A percentile compares a stretch with the other conserved stretches of the same genome.
phyloP scores from a whole-genome alignment of 805 yeast species.

The Metschnikowia anglica region DNA sequence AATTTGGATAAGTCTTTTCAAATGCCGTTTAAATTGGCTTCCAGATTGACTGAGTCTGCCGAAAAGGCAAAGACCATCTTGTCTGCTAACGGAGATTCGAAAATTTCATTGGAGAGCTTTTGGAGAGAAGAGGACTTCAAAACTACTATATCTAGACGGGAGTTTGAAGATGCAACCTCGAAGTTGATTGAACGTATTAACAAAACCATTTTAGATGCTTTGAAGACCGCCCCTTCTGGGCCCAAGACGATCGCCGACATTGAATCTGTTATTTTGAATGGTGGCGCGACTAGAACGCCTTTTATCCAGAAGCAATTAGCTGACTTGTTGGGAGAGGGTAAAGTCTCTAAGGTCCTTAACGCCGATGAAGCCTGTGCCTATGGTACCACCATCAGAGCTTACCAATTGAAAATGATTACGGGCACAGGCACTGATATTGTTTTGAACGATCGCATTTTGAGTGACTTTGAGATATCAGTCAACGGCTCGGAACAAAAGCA shows the following conservation, averaged over 20 bases:
- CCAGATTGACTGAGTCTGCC: constrained; percentile 74
- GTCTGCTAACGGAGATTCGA: constrained; percentile 83
- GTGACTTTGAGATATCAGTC: constrained; percentile 44
- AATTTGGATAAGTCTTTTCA: constrained; percentile 39
- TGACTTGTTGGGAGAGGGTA: constrained; percentile 56
- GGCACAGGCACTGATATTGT: constrained; percentile 51
- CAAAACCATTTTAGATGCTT: constrained; percentile 54
- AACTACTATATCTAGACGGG: constrained; percentile 67
- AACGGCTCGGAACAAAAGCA: constrained; percentile 25
- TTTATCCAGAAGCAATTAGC: constrained; percentile 66
- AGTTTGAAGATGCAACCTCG: constrained; percentile 61
- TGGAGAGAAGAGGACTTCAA: constrained; percentile 73
- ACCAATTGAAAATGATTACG: constrained; percentile 59
- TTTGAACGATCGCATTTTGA: constrained; percentile 55
- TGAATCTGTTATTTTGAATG: constrained; percentile 72
- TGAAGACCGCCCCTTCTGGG: constrained; percentile 35
- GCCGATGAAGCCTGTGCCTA: constrained; percentile 94
- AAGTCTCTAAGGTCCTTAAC: constrained; percentile 78
- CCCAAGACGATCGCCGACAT: constrained; percentile 35
- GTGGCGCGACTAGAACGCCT: constrained; percentile 92
- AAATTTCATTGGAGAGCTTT: constrained; percentile 73
- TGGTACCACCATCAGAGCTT: constrained; percentile 86
- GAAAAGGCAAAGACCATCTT: constrained; percentile 85
- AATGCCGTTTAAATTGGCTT: constrained; percentile 58
- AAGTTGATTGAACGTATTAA: constrained; percentile 48